Conservation (phyloP, 1,284 basidiomycete species). For the Malassezia slooffiae region DNA sequence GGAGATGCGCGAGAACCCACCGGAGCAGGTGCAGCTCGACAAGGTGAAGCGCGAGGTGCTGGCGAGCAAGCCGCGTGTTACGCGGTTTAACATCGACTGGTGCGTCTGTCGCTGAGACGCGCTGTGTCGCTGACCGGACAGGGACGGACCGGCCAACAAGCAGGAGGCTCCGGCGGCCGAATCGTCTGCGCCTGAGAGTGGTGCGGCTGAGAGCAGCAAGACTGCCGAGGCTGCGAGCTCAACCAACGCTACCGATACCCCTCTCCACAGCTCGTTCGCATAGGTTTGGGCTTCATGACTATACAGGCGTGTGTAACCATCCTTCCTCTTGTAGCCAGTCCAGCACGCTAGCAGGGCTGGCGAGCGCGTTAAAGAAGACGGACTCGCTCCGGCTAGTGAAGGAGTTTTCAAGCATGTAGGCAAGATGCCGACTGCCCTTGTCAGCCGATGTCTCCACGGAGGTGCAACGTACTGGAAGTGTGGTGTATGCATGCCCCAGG, state of each 20-base stretch:
- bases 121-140: not conserved
- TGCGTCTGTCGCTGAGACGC: too few relatives aligned
- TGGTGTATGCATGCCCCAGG: constrained; percentile 51
- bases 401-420: constrained; percentile 54
- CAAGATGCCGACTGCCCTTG: constrained; percentile 50
- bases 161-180: not conserved
- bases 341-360: constrained; percentile 49
- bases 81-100: constrained; percentile 56
- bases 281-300: too few relatives aligned
- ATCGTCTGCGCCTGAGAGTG: too few relatives aligned
- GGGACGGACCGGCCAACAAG: not conserved
- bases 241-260: too few relatives aligned
- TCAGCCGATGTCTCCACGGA: not conserved
- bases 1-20: constrained; percentile 50
- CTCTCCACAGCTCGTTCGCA: too few relatives aligned
- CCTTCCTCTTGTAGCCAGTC: constrained; percentile 51
- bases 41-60: constrained; percentile 70
- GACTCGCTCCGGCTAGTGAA: constrained; percentile 49
- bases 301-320: too few relatives aligned
- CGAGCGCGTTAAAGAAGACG: constrained; percentile 52
- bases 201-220: too few relatives aligned
- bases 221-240: too few relatives aligned
- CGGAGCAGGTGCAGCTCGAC: constrained; percentile 35
- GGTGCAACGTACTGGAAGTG: constrained; percentile 48
- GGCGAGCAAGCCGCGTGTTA: constrained; percentile 84